A percentile compares a stretch with the other conserved stretches of the same genome.
phyloP scores from a whole-genome alignment of 2,329 filamentous ascomycete species.

The Colletotrichum sidae region DNA sequence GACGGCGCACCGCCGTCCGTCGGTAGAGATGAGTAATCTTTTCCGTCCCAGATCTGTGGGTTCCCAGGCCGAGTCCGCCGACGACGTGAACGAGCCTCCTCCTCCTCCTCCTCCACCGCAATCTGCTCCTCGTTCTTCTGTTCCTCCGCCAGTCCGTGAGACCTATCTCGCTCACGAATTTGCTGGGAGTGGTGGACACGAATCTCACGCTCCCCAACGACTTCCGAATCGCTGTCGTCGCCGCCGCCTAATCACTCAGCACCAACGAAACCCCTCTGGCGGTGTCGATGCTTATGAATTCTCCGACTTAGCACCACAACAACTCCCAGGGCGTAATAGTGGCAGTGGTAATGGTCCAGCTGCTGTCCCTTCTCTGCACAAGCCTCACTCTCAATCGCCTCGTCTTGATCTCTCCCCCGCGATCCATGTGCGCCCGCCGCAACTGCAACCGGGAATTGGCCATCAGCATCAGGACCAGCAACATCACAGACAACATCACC shows the following conservation, averaged over 20 bases:
- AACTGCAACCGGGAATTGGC: neutral
- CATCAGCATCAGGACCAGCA: neutral
- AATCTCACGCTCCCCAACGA: neutral
- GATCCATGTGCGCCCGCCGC: neutral
- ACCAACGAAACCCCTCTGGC: conserved; percentile 1
- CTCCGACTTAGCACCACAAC: neutral
- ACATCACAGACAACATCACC: neutral
- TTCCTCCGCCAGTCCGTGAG: neutral
- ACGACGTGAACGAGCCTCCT: conserved; percentile 22
- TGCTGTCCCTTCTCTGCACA: neutral
- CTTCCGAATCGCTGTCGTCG: neutral
- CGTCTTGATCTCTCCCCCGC: conserved; percentile 6
- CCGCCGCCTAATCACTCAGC: conserved; percentile 10
- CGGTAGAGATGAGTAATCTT: conserved; percentile 36
- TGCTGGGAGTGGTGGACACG: neutral
- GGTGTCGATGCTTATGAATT: neutral
- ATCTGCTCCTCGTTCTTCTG: too few relatives aligned
- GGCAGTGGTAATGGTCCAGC: neutral
- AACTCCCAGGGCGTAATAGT: neutral
- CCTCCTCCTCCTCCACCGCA: neutral
- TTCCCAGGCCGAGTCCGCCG: conserved; percentile 21
- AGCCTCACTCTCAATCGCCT: neutral
- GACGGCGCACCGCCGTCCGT: conserved; percentile 3
- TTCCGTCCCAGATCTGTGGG: conserved; percentile 27
- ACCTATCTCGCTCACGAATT: conserved; percentile 2